A percentile compares a stretch with the other conserved stretches of the same genome.
These are phyloP conservation scores for Papiliotrema nemorosa DNA, from an alignment of 1,284 basidiomycete genomes.

Conservation along the genomic window DNA sequence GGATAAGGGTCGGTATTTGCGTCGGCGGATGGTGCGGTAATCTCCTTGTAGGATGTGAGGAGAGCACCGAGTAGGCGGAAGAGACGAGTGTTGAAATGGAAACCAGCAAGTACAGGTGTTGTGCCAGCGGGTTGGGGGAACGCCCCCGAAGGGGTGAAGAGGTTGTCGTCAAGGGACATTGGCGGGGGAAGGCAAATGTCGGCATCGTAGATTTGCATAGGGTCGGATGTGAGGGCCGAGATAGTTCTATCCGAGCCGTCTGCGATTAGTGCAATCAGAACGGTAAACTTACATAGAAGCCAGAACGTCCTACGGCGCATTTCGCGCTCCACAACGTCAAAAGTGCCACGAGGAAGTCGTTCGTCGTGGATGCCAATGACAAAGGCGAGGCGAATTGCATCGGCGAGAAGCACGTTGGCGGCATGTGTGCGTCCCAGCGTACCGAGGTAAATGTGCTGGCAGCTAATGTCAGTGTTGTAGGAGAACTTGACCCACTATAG, in stretches of 20 bases:
- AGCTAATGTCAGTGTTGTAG: constrained; percentile 11
- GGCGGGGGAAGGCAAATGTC: constrained; percentile 26
- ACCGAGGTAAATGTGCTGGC: constrained; percentile 33
- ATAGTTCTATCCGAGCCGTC: constrained; percentile 31
- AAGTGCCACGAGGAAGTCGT: constrained; percentile 7
- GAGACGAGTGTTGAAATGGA: constrained; percentile 30
- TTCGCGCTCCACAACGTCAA: constrained; percentile 28
- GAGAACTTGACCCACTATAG: constrained; percentile 18
- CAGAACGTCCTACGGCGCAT: constrained; percentile 30
- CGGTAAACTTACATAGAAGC: constrained; percentile 26
- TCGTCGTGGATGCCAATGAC: constrained; percentile 25
- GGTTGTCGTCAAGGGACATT: constrained; percentile 27
- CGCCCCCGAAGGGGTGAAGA: constrained; percentile 29
- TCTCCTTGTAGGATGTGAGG: constrained; percentile 10
- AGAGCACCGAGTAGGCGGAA: constrained; percentile 26
- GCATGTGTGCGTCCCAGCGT: constrained; percentile 21
- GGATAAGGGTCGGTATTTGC: constrained; percentile 9
- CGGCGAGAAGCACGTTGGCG: constrained; percentile 24
- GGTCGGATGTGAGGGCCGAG: constrained; percentile 19
- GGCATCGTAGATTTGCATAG: constrained; percentile 23
- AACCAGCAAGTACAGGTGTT: constrained; percentile 24
- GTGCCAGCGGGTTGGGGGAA: constrained; percentile 23
- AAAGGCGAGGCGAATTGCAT: constrained; percentile 24
- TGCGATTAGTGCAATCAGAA: background rate
- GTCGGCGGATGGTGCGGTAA: constrained; percentile 3